phyloP scores from a whole-genome alignment of 2,329 filamentous ascomycete genomes.

The Diaporthe caulivora region DNA sequence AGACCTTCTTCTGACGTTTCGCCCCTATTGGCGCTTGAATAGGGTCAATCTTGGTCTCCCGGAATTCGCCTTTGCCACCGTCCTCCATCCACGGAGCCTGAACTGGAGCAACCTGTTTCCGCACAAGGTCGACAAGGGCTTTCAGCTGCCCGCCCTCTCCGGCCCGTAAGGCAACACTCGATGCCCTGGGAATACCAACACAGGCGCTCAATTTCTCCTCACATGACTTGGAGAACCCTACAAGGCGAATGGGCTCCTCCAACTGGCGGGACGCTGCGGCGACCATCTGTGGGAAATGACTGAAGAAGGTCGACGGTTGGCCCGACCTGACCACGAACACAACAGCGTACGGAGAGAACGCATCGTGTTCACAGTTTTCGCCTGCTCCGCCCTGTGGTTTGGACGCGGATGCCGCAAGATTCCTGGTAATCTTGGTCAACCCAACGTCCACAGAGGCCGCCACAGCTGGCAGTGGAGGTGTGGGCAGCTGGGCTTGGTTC shows the following conservation, averaged over 20 bases:
- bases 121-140: constrained; percentile 68
- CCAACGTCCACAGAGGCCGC: constrained; percentile 72
- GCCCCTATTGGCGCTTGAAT: constrained; percentile 55
- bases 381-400: not conserved
- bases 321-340: constrained; percentile 71
- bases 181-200: constrained; percentile 73
- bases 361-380: not conserved
- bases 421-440: constrained; percentile 72
- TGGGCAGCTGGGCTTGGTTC: constrained; percentile 36
- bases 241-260: constrained; percentile 63
- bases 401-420: constrained; percentile 58
- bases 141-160: constrained; percentile 68
- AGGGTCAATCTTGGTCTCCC: constrained; percentile 61
- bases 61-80: constrained; percentile 53
- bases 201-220: constrained; percentile 68
- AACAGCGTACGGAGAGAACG: constrained; percentile 57
- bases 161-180: constrained; percentile 69
- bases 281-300: constrained; percentile 67
- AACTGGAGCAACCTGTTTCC: constrained; percentile 63
- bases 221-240: constrained; percentile 72
- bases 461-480: constrained; percentile 63
- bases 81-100: constrained; percentile 69
- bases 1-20: constrained; percentile 48
- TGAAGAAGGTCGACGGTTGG: constrained; percentile 69
- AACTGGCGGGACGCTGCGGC: constrained; percentile 55